Base-by-base conservation (phyloP, 2,329 filamentous ascomycete species). In the Graphiopsis chlorocephala region DNA sequence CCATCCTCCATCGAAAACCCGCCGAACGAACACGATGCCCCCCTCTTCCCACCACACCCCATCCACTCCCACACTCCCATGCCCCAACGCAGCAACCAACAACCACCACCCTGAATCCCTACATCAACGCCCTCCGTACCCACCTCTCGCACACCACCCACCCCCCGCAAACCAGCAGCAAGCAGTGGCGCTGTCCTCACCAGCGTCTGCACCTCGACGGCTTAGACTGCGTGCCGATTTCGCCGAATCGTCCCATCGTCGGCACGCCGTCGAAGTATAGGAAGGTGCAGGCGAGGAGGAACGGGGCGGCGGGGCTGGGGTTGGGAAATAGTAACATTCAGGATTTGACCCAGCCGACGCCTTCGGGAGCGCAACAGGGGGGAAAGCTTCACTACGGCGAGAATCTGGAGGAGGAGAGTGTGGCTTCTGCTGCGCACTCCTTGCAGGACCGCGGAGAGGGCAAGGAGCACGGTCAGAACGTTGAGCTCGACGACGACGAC, bases 261-360 rank as follows among this genome's bases (percentile, higher is more conserved):
- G 57, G 48, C 17, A 60, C 57, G 8, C 57, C 57, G 17, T 26
- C 57, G n/a, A 60, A 60, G 50, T n/a, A n/a, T 1, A n/a, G 15
- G 26, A 25, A 29, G 15, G 2, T 48, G 38, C 25, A n/a, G 10
- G 23, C 8, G 17, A 17, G 45, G 35, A 60, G 26, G 25, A 47
- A 48, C 29, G 53, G 31, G 14, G 31, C 53, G n/a, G n/a, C n/a
- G n/a, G n/a, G n/a, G n/a, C n/a, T n/a, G n/a, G n/a, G n/a, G n/a
- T n/a, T n/a, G n/a, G n/a, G n/a, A n/a, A n/a, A n/a, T n/a, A n/a
- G n/a, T n/a, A n/a, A n/a, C n/a, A n/a, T n/a, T n/a, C n/a, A n/a
- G n/a, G n/a, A n/a, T n/a, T n/a, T n/a, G n/a, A 56, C 53, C 6
- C n/a, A 56, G 31, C 53, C 53, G 20, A 56, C 53, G 20, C 53